phyloP scores from a whole-genome alignment of 257 asterid species.

The Lithospermum erythrorhizon region DNA sequence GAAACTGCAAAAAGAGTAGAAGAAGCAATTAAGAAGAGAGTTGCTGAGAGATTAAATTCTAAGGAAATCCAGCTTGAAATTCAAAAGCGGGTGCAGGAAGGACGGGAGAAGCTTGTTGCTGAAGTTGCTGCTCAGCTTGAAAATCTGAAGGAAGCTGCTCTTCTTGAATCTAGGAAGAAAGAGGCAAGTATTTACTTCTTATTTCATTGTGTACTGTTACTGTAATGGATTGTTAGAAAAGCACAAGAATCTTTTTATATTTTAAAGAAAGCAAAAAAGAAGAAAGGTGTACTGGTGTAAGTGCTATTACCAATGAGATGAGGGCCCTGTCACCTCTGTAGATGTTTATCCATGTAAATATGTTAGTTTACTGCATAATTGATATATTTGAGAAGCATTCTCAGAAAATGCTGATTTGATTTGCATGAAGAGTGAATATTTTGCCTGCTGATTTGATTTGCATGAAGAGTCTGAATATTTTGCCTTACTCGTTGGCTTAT shows the following conservation, averaged over 20 bases:
- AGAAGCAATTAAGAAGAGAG: conserved; percentile 64
- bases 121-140: conserved; percentile 85
- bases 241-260: neutral
- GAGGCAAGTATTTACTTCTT: conserved; percentile 48
- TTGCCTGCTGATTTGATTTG: neutral
- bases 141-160: conserved; percentile 68
- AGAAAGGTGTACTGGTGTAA: neutral
- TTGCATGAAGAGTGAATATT: neutral
- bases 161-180: conserved; percentile 44
- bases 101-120: conserved; percentile 59
- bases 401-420: neutral
- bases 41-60: conserved; percentile 64
- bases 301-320: neutral
- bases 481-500: neutral
- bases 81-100: conserved; percentile 60
- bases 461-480: neutral
- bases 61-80: conserved; percentile 60
- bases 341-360: neutral
- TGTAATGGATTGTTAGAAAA: neutral
- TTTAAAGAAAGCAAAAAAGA: neutral
- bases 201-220: neutral
- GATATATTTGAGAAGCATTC: neutral
- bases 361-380: neutral
- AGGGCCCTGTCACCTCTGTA: neutral
- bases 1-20: conserved; percentile 84